Base-by-base conservation (phyloP, 2,329 filamentous ascomycete species). In the Calonectria hongkongensis region DNA sequence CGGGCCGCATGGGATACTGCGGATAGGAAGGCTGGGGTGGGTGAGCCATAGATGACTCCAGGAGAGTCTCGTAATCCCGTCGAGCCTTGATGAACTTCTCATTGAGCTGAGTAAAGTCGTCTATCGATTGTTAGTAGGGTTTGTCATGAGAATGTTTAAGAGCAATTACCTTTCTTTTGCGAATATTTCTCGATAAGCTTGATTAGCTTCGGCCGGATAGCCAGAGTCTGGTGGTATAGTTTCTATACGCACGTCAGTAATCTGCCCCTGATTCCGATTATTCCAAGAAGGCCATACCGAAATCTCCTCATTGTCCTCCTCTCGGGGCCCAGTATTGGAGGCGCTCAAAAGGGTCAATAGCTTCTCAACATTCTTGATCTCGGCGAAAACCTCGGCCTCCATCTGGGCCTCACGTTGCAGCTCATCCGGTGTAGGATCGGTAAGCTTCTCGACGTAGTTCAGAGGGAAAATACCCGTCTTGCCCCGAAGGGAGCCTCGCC, bases 71-170 rank as follows among this genome's bases (percentile, higher is more conserved):
- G 83, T 99, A 99, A 85, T 99, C 97, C 79, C 96, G 92, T 76
- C 97, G 93, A 56, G 97, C 97, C 85, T 99, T 99, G 88, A 99
- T 98, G 84, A 99, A 99, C 86, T 98, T 98, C 84, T 99, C 97
- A 81, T 99, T 99, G 74, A 99, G 88, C 83, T 98, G 96, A 2
- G 97, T 98, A 82, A 99, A 98, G 84, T 99, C 97, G 85, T 99
- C 97, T 98, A 76, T 12, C 2, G 56, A 7, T 25, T 36, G 78
- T 82, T 74, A 85, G 74, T 25, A 27, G 18, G 28, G 15, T 18
- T 10, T 47, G 3, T 4, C 27, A 16, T 16, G 5, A 1, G 5
- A 41, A 33, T 15, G 2, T 43, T 27, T 33, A 6, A 4, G 10
- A 6, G 9, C 10, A 62, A 81, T 66, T 86, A 96, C 95, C 96